These are phyloP conservation scores for Straminergon stramineum DNA, from an alignment of 225 moss, liverwort and hornwort genomes.

Conservation along the genomic window DNA sequence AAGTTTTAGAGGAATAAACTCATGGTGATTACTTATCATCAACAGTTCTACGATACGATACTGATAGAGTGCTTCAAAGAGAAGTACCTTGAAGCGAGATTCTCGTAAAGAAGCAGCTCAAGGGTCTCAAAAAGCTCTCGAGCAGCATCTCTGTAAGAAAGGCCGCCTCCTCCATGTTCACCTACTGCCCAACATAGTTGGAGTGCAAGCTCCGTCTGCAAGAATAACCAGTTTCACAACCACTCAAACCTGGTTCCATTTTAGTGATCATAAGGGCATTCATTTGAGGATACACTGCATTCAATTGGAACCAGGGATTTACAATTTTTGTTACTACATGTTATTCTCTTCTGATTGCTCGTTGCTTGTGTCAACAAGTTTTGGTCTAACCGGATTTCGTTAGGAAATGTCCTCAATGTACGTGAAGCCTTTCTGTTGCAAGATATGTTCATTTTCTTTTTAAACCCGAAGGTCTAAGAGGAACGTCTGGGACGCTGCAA, in stretches of 20 bases:
- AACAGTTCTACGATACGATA: background rate
- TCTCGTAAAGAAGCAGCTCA: constrained; percentile 88
- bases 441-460: background rate
- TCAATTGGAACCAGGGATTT: background rate
- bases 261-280: background rate
- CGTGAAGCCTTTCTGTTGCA: background rate
- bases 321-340: background rate
- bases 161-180: constrained; percentile 92
- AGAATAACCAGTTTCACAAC: background rate
- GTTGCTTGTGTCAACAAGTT: background rate
- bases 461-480: background rate
- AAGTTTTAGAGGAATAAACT: background rate
- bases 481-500: background rate
- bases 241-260: background rate
- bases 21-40: background rate
- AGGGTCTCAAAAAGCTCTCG: constrained; percentile 96
- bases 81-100: constrained; percentile 84
- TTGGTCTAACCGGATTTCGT: background rate
- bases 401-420: background rate
- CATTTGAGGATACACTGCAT: background rate
- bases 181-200: constrained; percentile 98
- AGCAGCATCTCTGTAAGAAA: constrained; percentile 67
- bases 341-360: background rate
- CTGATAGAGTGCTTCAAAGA: background rate
- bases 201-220: constrained; percentile 82